Evolutionary conservation across 1,284 basidiomycete genomes (phyloP).

Genomic region (Cutaneotrichosporon dermatis): DNA sequence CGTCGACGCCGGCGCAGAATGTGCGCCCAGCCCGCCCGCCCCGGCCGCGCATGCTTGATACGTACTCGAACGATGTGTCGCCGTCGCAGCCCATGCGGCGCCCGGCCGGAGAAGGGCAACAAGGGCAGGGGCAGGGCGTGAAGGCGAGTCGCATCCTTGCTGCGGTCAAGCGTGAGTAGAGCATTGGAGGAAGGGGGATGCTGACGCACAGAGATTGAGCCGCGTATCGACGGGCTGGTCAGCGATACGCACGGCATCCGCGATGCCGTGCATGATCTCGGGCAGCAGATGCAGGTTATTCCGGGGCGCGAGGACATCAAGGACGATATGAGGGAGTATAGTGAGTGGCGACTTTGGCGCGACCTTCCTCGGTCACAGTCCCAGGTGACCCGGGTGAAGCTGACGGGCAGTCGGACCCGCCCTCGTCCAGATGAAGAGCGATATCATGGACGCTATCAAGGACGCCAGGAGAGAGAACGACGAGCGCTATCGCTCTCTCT

Average conservation of each 20-base stretch:
- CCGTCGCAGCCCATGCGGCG: no score
- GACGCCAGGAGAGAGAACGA: background rate
- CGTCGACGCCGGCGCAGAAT: no score
- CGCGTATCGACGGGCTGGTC: background rate
- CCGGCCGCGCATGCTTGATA: no score
- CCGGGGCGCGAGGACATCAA: constrained; percentile 31
- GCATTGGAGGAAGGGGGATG: no score
- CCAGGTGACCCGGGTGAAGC: no score
- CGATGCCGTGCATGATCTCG: constrained; percentile 31
- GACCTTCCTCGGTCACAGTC: no score
- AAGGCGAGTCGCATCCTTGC: no score
- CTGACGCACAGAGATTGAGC: constrained; percentile 8
- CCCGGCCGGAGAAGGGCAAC: no score
- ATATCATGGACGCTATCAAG: constrained; percentile 6
- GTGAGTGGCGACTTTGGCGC: constrained; percentile 16
- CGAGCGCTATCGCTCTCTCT: background rate
- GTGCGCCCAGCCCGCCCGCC: no score
- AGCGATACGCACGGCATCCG: constrained; percentile 13
- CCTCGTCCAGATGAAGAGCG: background rate
- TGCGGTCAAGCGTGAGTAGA: no score
- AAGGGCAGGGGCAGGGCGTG: no score
- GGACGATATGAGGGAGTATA: constrained; percentile 26
- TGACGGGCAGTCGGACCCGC: background rate
- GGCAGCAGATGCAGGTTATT: constrained; percentile 22
- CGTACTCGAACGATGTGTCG: no score